phyloP scores from a whole-genome alignment of 164 flowering plant species.

The Cinnamomum micranthum region DNA sequence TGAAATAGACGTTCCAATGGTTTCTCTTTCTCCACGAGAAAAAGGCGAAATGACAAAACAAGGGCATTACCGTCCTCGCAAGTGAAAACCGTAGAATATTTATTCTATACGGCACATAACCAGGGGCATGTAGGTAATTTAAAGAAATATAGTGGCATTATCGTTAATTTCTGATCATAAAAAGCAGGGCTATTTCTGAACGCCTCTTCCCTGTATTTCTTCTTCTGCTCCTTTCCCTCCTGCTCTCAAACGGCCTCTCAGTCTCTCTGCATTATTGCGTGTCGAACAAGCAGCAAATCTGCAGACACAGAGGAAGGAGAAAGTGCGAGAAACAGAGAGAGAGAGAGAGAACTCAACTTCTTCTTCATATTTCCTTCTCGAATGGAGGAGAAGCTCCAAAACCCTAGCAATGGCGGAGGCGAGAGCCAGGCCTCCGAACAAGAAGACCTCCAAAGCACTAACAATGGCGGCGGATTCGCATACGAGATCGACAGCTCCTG shows the following conservation, averaged over 20 bases:
- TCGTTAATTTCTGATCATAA: neutral
- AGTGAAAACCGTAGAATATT: neutral
- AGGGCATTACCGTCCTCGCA: neutral
- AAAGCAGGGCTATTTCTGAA: neutral
- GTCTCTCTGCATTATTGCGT: slow-evolving; percentile 8
- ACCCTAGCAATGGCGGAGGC: slow-evolving; percentile 17
- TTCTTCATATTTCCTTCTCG: neutral
- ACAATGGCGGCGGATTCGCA: slow-evolving; percentile 20
- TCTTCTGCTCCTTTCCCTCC: neutral
- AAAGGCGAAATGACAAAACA: neutral
- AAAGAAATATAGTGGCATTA: neutral
- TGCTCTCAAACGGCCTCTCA: neutral
- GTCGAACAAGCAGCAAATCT: slow-evolving; percentile 1
- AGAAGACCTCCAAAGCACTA: slow-evolving; percentile 24
- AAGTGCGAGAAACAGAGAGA: neutral
- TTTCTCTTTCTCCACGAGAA: too few relatives aligned
- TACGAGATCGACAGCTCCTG: slow-evolving; percentile 53
- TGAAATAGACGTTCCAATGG: too few relatives aligned
- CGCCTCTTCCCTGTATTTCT: slow-evolving; percentile 2
- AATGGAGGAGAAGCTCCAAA: slow-evolving; percentile 14
- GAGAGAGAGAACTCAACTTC: neutral
- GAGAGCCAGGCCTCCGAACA: slow-evolving; percentile 4
- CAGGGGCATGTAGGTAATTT: neutral
- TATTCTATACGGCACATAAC: neutral
- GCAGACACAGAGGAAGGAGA: neutral